Percentiles rank a stretch among this genome's conserved stretches.
Evolutionary conservation across 768 basidiomycete genomes (phyloP).

Genomic region (Suillus paluster): DNA sequence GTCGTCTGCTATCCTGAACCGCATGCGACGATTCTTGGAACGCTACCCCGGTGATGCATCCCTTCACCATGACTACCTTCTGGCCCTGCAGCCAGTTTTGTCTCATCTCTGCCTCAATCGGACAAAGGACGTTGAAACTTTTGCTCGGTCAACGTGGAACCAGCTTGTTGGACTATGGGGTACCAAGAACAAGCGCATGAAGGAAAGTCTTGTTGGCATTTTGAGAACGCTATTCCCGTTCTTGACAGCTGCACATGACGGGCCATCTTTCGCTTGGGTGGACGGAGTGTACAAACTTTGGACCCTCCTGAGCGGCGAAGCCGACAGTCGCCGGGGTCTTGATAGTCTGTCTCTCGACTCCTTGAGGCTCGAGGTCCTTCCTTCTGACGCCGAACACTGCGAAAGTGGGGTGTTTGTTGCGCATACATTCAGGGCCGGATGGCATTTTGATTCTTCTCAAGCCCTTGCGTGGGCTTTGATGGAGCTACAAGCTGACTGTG

Average conservation of each 20-base stretch:
- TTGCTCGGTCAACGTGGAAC: constrained; percentile 68
- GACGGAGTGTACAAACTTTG: constrained; percentile 57
- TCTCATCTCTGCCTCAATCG: constrained; percentile 80
- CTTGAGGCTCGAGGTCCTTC: constrained; percentile 55
- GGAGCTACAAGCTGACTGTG: constrained; percentile 81
- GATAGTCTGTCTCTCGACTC: constrained; percentile 68
- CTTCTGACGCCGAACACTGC: constrained; percentile 15
- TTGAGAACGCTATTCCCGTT: constrained; percentile 77
- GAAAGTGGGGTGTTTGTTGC: constrained; percentile 56
- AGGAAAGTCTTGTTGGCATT: constrained; percentile 80
- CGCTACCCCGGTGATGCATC: constrained; percentile 75
- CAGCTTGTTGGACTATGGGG: constrained; percentile 73
- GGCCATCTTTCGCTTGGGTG: constrained; percentile 42
- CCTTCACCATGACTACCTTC: constrained; percentile 76
- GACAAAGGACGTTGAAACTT: constrained; percentile 56
- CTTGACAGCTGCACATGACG: constrained; percentile 46
- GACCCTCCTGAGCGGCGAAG: constrained; percentile 62
- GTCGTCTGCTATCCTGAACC: constrained; percentile 58
- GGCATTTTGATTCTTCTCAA: constrained; percentile 69
- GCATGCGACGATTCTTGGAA: constrained; percentile 65
- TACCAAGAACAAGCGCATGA: constrained; percentile 74
- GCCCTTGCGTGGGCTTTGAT: constrained; percentile 80
- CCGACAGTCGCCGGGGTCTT: constrained; percentile 65
- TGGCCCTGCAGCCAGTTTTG: constrained; percentile 69
- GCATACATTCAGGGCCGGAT: constrained; percentile 72